These are phyloP conservation scores for Trichophyton mentagrophytes DNA, from an alignment of 2,329 filamentous ascomycete genomes.

Conservation along the genomic window DNA sequence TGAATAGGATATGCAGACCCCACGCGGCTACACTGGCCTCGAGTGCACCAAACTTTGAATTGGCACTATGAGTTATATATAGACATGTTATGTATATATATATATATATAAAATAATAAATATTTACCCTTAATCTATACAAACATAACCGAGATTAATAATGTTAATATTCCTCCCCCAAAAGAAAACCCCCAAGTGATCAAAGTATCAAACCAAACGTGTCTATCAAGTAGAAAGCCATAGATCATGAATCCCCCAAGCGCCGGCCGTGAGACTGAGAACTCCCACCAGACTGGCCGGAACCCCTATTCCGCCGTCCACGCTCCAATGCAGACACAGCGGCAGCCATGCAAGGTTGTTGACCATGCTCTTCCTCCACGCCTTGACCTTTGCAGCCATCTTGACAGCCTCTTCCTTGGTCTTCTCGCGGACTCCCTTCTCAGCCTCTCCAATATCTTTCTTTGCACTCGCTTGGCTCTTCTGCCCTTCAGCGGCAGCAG, in stretches of 20 bases:
- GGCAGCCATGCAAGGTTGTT: constrained; percentile 67
- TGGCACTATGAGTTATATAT: neutral
- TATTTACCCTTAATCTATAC: neutral
- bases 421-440: constrained; percentile 16
- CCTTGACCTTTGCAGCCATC: constrained; percentile 32
- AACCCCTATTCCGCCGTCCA: constrained; percentile 50
- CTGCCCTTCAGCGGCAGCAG: neutral
- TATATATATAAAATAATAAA: neutral
- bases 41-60: neutral
- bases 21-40: neutral
- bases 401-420: constrained; percentile 16
- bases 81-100: neutral
- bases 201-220: neutral
- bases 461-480: constrained; percentile 10
- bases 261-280: constrained; percentile 42
- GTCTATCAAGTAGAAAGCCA: constrained; percentile 31
- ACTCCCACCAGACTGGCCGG: constrained; percentile 47
- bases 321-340: constrained; percentile 71
- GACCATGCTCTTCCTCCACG: constrained; percentile 49
- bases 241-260: constrained; percentile 32
- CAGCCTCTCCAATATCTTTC: constrained; percentile 16
- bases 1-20: neutral
- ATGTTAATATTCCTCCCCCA: no score
- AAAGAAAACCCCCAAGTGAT: neutral
- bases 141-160: no score